phyloP scores from a whole-genome alignment of 768 basidiomycete species.

The Auricularia cornea region DNA sequence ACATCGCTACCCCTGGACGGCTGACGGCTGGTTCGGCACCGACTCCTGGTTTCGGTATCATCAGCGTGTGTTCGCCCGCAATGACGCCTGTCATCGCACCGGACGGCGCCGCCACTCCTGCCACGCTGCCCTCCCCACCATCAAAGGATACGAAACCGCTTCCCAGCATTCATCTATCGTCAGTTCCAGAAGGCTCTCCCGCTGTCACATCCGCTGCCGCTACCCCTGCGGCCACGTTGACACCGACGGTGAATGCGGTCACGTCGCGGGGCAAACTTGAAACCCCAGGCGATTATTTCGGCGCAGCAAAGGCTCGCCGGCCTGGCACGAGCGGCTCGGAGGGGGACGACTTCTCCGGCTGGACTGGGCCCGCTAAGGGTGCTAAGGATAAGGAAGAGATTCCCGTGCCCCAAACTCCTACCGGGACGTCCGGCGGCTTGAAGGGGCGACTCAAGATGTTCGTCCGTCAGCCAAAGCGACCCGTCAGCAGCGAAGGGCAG shows the following conservation, averaged over 20 bases:
- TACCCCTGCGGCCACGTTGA: conserved; percentile 1
- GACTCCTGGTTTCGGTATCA: neutral
- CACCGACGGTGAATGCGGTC: neutral
- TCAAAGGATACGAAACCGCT: conserved; percentile 20
- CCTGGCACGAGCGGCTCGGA: conserved; percentile 26
- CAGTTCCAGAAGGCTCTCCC: conserved; percentile 13
- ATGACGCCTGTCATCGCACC: conserved; percentile 62
- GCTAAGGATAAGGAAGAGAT: conserved; percentile 16
- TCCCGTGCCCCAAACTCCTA: conserved; percentile 36
- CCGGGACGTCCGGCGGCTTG: conserved; percentile 44
- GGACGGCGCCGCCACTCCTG: conserved; percentile 31
- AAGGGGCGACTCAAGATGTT: conserved; percentile 77
- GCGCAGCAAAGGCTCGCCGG: conserved; percentile 17
- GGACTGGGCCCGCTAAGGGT: conserved; percentile 29
- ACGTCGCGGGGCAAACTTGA: neutral
- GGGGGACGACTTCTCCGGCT: conserved; percentile 40
- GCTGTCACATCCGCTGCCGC: conserved; percentile 1
- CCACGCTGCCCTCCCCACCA: conserved; percentile 22
- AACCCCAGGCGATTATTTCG: neutral
- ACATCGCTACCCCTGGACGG: conserved; percentile 12
- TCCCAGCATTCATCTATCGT: conserved; percentile 38
- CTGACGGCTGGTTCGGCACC: neutral
- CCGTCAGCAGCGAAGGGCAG: neutral
- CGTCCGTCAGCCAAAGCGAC: conserved; percentile 47
- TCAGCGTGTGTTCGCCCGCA: conserved; percentile 43